A percentile compares a stretch with the other conserved stretches of the same genome.
Conservation (phyloP, 192 early-diverging fungal species). For the Linnemannia elongata region DNA sequence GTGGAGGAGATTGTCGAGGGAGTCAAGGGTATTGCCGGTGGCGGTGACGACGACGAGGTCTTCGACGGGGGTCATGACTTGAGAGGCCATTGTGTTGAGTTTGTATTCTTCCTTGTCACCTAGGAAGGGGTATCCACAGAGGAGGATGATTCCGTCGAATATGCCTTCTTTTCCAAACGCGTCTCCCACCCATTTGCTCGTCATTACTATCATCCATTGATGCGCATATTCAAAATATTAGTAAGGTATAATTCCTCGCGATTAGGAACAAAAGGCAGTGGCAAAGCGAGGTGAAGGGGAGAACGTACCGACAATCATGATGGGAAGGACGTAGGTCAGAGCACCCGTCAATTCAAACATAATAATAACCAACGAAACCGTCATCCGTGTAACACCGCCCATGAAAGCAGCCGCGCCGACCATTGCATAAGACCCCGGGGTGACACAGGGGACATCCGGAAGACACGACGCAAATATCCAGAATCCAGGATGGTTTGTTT, state of each 20-base stretch:
- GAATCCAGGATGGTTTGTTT: slow-evolving; percentile 70
- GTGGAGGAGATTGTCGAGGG: slow-evolving; percentile 60
- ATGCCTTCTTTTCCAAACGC: slow-evolving; percentile 82
- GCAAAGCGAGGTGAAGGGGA: neutral
- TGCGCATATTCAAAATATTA: slow-evolving; percentile 22
- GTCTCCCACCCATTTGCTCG: slow-evolving; percentile 84
- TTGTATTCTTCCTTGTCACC: slow-evolving; percentile 72
- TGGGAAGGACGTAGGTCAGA: slow-evolving; percentile 94
- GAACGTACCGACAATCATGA: slow-evolving; percentile 82
- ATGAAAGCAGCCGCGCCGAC: slow-evolving; percentile 88
- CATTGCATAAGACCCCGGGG: slow-evolving; percentile 86
- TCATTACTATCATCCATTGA: slow-evolving; percentile 70
- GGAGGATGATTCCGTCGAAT: slow-evolving; percentile 62
- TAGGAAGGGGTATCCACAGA: slow-evolving; percentile 78
- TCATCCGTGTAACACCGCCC: slow-evolving; percentile 91
- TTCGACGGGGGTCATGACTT: slow-evolving; percentile 74
- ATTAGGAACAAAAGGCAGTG: neutral
- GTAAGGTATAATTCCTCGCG: neutral
- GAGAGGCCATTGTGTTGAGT: slow-evolving; percentile 64
- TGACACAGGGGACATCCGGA: slow-evolving; percentile 87
- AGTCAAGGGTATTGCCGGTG: slow-evolving; percentile 59
- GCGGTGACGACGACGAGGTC: slow-evolving; percentile 69
- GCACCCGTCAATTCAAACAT: slow-evolving; percentile 99
- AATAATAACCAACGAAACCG: slow-evolving; percentile 93
- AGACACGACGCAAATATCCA: slow-evolving; percentile 75